Percentiles rank a stretch among this genome's conserved stretches.
These are phyloP conservation scores for Talaromyces sp. DNA, from an alignment of 2,329 filamentous ascomycete genomes.

Conservation along the genomic window DNA sequence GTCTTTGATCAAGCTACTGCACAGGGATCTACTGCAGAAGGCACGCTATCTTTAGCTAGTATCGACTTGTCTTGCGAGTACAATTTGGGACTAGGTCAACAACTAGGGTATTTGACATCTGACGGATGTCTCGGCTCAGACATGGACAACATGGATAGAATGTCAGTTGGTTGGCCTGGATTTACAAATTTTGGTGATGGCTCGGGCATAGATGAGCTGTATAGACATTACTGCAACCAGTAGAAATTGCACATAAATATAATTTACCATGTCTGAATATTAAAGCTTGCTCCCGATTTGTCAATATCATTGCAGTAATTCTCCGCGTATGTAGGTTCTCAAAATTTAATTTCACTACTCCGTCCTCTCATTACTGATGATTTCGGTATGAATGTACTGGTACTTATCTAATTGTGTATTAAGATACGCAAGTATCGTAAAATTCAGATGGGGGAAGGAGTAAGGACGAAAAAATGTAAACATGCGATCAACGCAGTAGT, in stretches of 20 bases:
- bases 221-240: background rate
- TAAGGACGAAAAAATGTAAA: background rate
- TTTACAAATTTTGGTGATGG: background rate
- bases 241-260: background rate
- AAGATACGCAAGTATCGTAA: background rate
- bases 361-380: background rate
- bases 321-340: background rate
- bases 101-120: background rate
- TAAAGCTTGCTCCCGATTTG: background rate
- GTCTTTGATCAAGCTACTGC: background rate
- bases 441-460: background rate
- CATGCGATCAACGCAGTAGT: background rate
- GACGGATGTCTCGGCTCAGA: background rate
- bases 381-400: background rate
- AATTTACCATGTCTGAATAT: background rate
- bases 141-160: background rate
- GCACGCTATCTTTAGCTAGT: background rate
- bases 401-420: background rate
- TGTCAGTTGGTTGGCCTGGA: background rate
- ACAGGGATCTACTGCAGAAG: background rate
- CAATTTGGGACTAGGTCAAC: background rate
- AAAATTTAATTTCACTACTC: background rate
- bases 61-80: background rate
- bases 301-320: background rate
- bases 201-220: background rate